A percentile compares a stretch with the other conserved stretches of the same genome.
Evolutionary conservation across 108 stramenopile genomes (phyloP).

Genomic region (Discostella pseudostelligera): DNA sequence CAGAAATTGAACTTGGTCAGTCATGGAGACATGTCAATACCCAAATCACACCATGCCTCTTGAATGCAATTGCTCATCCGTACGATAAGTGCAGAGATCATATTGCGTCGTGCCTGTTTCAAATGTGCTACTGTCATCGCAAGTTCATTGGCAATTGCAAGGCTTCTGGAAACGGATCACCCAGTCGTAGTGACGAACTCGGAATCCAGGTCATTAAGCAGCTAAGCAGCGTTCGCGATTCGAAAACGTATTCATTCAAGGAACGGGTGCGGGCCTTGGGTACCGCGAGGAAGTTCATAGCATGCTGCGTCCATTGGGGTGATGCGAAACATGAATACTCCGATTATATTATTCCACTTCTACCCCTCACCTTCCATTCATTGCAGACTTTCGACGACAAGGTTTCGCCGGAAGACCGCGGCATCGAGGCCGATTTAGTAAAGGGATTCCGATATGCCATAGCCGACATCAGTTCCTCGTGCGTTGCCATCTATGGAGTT

Average conservation of each 20-base stretch:
- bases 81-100: conserved; percentile 88
- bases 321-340: conserved; percentile 81
- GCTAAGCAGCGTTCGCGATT: conserved; percentile 41
- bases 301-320: conserved; percentile 81
- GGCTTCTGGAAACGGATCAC: conserved; percentile 16
- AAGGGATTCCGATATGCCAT: conserved; percentile 78
- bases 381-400: conserved; percentile 59
- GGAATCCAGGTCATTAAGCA: conserved; percentile 63
- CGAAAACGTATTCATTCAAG: conserved; percentile 49
- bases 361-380: conserved; percentile 77
- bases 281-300: conserved; percentile 80
- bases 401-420: conserved; percentile 63
- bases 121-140: conserved; percentile 76
- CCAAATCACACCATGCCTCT: conserved; percentile 58
- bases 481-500: conserved; percentile 65
- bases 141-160: conserved; percentile 47
- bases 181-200: conserved; percentile 46
- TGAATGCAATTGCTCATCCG: conserved; percentile 80
- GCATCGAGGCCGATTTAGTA: conserved; percentile 78
- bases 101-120: conserved; percentile 75
- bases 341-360: conserved; percentile 71
- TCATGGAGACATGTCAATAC: conserved; percentile 71
- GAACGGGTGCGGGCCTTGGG: conserved; percentile 69
- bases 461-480: conserved; percentile 70
- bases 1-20: conserved; percentile 32